These are phyloP conservation scores for Excoecaria agallocha DNA, from an alignment of 345 rosid genomes.

Conservation along the genomic window DNA sequence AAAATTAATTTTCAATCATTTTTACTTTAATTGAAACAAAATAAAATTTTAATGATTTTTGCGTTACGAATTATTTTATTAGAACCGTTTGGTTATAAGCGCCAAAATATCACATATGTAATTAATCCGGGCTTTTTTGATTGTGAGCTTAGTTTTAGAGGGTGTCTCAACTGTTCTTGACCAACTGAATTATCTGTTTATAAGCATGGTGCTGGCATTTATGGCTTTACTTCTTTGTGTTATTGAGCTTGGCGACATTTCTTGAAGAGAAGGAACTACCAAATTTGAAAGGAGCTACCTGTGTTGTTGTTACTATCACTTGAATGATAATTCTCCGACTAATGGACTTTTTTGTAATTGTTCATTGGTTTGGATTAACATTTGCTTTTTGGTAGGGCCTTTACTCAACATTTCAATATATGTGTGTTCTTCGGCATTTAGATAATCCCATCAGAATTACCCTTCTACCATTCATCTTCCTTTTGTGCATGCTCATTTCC, in stretches of 20 bases:
- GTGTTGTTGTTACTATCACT: background rate
- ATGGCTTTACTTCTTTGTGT: background rate
- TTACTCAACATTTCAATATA: background rate
- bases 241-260: background rate
- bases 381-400: constrained; percentile 6
- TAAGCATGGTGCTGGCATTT: background rate
- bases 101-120: no score
- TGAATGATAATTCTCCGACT: background rate
- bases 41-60: no score
- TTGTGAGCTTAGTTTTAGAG: constrained; percentile 6
- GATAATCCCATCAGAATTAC: constrained; percentile 8
- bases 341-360: background rate
- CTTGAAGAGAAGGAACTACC: background rate
- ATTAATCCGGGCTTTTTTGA: no score
- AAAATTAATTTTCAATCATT: no score
- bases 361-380: background rate
- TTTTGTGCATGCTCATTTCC: background rate
- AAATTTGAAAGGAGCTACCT: background rate
- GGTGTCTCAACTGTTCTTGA: constrained; percentile 7
- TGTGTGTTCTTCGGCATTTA: background rate
- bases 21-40: no score
- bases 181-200: background rate
- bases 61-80: no score
- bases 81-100: no score
- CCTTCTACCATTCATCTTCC: constrained; percentile 4